Base-by-base conservation (phyloP, 345 rosid species). In the Linum usitatissimum region DNA sequence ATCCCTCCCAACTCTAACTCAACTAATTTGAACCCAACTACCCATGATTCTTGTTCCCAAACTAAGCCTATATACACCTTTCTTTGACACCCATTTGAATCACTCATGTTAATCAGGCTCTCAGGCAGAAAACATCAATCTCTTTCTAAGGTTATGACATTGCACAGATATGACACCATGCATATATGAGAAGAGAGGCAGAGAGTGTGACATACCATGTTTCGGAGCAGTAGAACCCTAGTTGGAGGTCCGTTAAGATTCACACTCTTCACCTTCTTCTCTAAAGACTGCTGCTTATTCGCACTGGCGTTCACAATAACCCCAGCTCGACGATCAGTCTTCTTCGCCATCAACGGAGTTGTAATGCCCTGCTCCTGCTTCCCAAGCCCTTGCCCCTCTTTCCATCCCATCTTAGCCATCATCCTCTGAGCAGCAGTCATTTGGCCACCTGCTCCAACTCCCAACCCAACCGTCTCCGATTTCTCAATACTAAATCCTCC, bases 351-450 rank as follows among this genome's bases (percentile, higher is more conserved):
- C 79, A 94, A 84, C 0, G 99, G 99, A 0, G 97, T 90, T 0
- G 96, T 90, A 54, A 94, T 94, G 60, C 99, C 97, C 77, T 94
- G 99, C 79, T 93, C 97, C 70, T 70, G 81, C 62, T 82, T 93
- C 64, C 99, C 99, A 20, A 93, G 88, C 53, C 99, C 99, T 73
- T 93, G 99, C 45, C 99, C 99, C 18, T 90, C 86, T 75, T 90
- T 93, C 99, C 99, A 93, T 0, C 99, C 99, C 99, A 93, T 93
- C 76, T 90, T 93, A 0, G 95, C 99, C 99, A 93, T 93, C 99
- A 93, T 93, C 80, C 91, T 84, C 80, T 93, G 97, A 0, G 99
- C 97, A 0, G 99, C 97, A n/a, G 99, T 93, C 99, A 93, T 93
- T 67, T 93, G 96, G 40, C 99, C 99, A 18, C 99, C 99, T 0